Percentiles rank a stretch among this genome's conserved stretches.
phyloP scores from a whole-genome alignment of 2,329 filamentous ascomycete genomes.

The Dactylonectria estremocensis region DNA sequence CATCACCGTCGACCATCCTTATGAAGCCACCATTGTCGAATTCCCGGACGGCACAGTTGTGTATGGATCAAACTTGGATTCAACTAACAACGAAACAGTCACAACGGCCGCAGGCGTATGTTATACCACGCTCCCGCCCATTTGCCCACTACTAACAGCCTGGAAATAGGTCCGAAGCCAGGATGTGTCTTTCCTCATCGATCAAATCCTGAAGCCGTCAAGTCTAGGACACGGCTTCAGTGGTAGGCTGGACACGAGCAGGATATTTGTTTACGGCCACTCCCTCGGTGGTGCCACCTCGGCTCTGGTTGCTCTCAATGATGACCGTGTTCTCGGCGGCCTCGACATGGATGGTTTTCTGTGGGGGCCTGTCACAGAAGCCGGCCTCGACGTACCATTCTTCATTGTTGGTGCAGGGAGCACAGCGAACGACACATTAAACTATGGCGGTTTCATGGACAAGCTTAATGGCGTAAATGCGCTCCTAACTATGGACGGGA shows the following conservation, averaged over 20 bases:
- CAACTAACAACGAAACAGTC: slow-evolving; percentile 39
- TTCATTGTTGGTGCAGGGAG: slow-evolving; percentile 20
- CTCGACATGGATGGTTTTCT: slow-evolving; percentile 57
- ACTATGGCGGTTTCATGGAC: slow-evolving; percentile 16
- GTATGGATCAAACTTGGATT: slow-evolving; percentile 6
- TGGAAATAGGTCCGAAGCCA: slow-evolving; percentile 46
- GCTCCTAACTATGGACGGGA: slow-evolving; percentile 22
- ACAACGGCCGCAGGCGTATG: slow-evolving; percentile 26
- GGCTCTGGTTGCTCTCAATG: slow-evolving; percentile 47
- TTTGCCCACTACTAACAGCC: neutral
- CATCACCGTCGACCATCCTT: slow-evolving; percentile 62
- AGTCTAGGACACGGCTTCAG: slow-evolving; percentile 29
- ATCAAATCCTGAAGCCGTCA: slow-evolving; percentile 44
- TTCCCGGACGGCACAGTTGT: slow-evolving; percentile 56
- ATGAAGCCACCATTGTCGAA: slow-evolving; percentile 59
- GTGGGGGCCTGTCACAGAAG: slow-evolving; percentile 36
- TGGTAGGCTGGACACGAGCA: slow-evolving; percentile 41
- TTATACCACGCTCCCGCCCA: neutral
- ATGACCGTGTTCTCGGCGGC: slow-evolving; percentile 52
- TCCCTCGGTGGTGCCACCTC: slow-evolving; percentile 55
- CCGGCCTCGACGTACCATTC: slow-evolving; percentile 43
- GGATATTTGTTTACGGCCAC: slow-evolving; percentile 52
- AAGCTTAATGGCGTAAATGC: slow-evolving; percentile 26
- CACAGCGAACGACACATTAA: slow-evolving; percentile 13
- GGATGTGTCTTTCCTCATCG: slow-evolving; percentile 54